phyloP scores from a whole-genome alignment of 2,329 filamentous ascomycete species.

The Xylariaceae sp. region DNA sequence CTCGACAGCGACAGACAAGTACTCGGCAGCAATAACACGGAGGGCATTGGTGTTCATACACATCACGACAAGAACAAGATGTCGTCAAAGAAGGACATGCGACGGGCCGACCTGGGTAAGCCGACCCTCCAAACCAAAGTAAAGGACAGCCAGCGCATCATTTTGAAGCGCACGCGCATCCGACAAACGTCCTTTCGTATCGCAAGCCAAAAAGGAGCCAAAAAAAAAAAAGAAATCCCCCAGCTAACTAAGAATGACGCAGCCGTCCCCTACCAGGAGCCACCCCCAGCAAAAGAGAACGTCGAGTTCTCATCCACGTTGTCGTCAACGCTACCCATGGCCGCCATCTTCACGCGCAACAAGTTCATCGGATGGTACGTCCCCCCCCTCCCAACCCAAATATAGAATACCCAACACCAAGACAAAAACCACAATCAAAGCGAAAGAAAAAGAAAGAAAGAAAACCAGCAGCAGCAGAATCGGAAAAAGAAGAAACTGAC shows the following conservation, averaged over 20 bases:
- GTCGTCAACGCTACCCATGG: constrained; percentile 85
- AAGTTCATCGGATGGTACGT: constrained; percentile 62
- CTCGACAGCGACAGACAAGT: too few relatives aligned
- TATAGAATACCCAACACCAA: not conserved
- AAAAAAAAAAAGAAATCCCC: not conserved
- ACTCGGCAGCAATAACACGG: too few relatives aligned
- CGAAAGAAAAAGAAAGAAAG: not conserved
- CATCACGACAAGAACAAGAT: constrained; percentile 29
- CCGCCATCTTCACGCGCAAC: constrained; percentile 89
- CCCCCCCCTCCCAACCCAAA: not conserved
- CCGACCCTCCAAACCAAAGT: constrained; percentile 35
- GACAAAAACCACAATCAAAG: not conserved
- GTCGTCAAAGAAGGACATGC: constrained; percentile 72
- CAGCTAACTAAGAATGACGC: constrained; percentile 11
- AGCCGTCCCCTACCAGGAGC: constrained; percentile 83
- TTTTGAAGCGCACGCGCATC: constrained; percentile 7
- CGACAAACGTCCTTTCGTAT: not conserved
- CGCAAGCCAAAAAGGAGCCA: not conserved
- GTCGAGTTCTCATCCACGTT: constrained; percentile 70
- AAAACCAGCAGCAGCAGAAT: not conserved
- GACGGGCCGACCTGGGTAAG: constrained; percentile 68
- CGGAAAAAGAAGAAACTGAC: constrained; percentile 6
- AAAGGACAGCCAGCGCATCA: constrained; percentile 8
- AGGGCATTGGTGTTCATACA: too few relatives aligned
- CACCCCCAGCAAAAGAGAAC: constrained; percentile 61